Evolutionary conservation across 768 basidiomycete genomes (phyloP), one percentile per base, ranked within the genome.

Genomic region (Leccinum truebloodii): DNA sequence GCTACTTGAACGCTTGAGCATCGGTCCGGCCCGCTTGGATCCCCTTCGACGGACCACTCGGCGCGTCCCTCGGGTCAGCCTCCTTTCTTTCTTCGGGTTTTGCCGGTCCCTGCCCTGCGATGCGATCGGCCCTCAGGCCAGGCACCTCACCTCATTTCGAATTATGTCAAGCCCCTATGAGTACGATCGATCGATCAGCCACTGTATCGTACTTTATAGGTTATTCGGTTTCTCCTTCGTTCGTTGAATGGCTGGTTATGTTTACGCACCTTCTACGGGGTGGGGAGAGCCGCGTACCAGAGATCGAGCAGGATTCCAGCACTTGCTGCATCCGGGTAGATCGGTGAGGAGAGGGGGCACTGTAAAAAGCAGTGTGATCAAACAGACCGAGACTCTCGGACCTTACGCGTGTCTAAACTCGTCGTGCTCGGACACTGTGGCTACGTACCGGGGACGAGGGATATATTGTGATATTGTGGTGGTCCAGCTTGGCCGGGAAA

Each of bases 321-420:
- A 3, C 22, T 49, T 24, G 14, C 48, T 13, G 48, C 14, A 49
- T 24, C 14, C 7, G 24, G 48, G 14, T 49, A 24, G 14, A 24
- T 16, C 22, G 24, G 14, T 16, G 48, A 49, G 12, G 32, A 34
- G 10, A 34, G 10, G 22, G 26, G 6, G 48, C 48, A 3, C 22
- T 24, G 12, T 49, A 24, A 16, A 24, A 49, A 22, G 48, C 22
- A 20, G 22, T 34, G 12, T 24, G 49, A 26, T 14, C 49, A 28
- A 16, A 26, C 14, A 16, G 16, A 28, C 20, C 26, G 50, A 28
- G 28, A 22, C 9, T n/a, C 12, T 70, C 73, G 70, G 26, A 82
- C 83, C 76, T 84, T 83, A 2, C 82, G 22, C 12, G 32, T 7
- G 20, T 22, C 22, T 34, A 34, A 83, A 2, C 82, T 84, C 5